phyloP scores from a whole-genome alignment of 371 early-diverging fungal species.

The Batrachochytrium dendrobatidis region DNA sequence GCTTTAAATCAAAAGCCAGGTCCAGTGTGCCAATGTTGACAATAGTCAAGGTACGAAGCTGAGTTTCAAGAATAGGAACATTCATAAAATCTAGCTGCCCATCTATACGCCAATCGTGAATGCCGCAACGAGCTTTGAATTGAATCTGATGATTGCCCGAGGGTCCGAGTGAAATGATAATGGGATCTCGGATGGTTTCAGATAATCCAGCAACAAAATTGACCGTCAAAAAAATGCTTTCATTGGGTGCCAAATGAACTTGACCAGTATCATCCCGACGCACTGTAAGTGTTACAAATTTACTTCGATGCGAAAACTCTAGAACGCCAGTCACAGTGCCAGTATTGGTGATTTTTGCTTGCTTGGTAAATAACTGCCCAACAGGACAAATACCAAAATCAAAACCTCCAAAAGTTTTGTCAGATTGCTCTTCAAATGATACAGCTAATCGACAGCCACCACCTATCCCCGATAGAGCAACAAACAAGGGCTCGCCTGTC shows the following conservation, averaged over 20 bases:
- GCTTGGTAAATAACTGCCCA: constrained; percentile 25
- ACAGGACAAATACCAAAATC: constrained; percentile 40
- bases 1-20: constrained; percentile 26
- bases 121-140: constrained; percentile 23
- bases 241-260: constrained; percentile 22
- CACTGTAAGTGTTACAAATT: constrained; percentile 22
- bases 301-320: constrained; percentile 27
- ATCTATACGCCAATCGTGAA: constrained; percentile 28
- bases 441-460: constrained; percentile 35
- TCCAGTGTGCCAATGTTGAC: constrained; percentile 35
- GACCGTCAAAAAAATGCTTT: constrained; percentile 17
- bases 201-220: constrained; percentile 22
- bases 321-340: constrained; percentile 38
- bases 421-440: constrained; percentile 17
- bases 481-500: constrained; percentile 31
- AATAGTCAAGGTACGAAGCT: constrained; percentile 23
- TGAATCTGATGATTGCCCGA: constrained; percentile 18
- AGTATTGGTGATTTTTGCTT: constrained; percentile 29
- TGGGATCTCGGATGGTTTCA: constrained; percentile 29
- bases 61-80: constrained; percentile 33
- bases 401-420: constrained; percentile 27
- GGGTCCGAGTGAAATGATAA: constrained; percentile 21
- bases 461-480: constrained; percentile 34
- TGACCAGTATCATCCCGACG: constrained; percentile 21
- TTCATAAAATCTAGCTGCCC: constrained; percentile 32